Base-by-base conservation (phyloP, 2,329 filamentous ascomycete genomes). In the Parastagonospora avenae region DNA sequence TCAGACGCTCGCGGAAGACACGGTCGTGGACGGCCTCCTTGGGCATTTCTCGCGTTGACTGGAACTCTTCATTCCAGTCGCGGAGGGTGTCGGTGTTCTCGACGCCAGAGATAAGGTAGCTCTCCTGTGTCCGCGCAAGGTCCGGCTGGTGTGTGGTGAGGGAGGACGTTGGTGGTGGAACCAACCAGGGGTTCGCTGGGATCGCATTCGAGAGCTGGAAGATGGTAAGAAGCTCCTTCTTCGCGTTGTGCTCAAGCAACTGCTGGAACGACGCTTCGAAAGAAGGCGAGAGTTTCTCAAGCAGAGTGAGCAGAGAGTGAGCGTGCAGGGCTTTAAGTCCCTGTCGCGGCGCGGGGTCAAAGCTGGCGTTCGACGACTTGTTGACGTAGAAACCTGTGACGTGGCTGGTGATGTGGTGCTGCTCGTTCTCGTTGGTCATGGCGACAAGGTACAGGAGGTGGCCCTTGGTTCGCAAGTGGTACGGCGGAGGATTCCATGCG, bases 1-100 rank as follows among this genome's bases (percentile, higher is more conserved):
- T 89, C 48, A 99, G 81, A 29, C 94, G 87, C 75, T 99, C 94
- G 28, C 94, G 85, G 82, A 97, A 97, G 14, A 99, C 92, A 46
- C 93, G 87, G 70, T 99, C 94, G 74, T 97, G 93, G 9, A 99
- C 90, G 7, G 87, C 91, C 59, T 97, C 93, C 70, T 92, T 93
- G 30, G 93, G 92, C 57, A 99, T 83, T 74, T 99, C 94, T 66
- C 91, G 88, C 9, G 94, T 96, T 2, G 93, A 96, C 75, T 99
- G 94, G 71, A 99, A 96, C 71, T 99, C 94, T 74, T 99, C 94
- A 66, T 99, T 99, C 93, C 95, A 99, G 74, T 99, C 94, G 51
- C 94, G 86, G 57, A 99, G 80, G 4, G 92, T 96, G 70, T 99
- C 94, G 0, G 91, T 91, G 71, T 93, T 96, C 68, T 99, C 94